Evolutionary conservation across 2,329 filamentous ascomycete species (phyloP).

Genomic region (Ascochyta rabiei): DNA sequence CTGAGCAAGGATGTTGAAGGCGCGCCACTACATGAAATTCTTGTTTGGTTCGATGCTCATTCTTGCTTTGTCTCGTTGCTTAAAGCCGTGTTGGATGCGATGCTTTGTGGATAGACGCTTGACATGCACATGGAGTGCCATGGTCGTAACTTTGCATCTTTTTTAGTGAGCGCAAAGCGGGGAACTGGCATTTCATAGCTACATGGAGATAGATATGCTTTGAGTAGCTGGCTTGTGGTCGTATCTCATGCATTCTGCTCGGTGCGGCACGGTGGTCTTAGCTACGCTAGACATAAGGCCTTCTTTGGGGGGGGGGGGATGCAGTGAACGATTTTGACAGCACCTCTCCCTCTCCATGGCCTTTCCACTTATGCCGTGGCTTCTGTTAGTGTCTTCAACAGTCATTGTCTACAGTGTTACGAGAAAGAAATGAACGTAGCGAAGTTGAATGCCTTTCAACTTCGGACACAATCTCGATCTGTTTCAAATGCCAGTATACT

Average conservation of each 20-base stretch:
- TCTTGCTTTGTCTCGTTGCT: not conserved
- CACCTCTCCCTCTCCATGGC: no score
- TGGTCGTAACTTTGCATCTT: not conserved
- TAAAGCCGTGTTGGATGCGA: not conserved
- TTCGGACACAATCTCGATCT: no score
- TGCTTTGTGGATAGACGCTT: not conserved
- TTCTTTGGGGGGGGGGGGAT: not conserved
- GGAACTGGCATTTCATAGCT: not conserved
- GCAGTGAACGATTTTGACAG: no score
- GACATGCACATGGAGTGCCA: not conserved
- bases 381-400: slow-evolving; percentile 26
- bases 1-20: not conserved
- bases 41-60: no score
- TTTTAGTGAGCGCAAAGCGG: not conserved
- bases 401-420: slow-evolving; percentile 26
- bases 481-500: slow-evolving; percentile 59
- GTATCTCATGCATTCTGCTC: no score
- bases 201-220: no score
- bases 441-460: no score
- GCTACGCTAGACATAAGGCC: not conserved
- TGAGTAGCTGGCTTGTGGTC: no score
- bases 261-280: not conserved
- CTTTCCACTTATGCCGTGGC: slow-evolving; percentile 7
- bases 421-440: no score
- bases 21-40: not conserved